These are phyloP conservation scores for Ascocoryne sarcoides DNA, from an alignment of 2,329 filamentous ascomycete genomes.

Conservation along the genomic window DNA sequence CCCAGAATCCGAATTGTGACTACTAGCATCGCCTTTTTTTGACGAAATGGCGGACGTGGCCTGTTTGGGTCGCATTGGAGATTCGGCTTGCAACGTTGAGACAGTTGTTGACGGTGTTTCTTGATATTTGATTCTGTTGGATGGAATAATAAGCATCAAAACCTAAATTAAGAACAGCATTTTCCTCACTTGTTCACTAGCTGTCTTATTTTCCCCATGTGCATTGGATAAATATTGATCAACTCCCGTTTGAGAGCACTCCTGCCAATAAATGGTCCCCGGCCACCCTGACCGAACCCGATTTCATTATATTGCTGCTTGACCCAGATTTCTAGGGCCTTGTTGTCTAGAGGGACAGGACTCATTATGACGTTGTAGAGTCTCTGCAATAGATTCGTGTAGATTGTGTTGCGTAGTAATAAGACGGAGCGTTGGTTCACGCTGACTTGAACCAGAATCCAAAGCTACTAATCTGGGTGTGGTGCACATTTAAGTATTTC, in stretches of 20 bases:
- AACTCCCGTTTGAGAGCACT: conserved; percentile 7
- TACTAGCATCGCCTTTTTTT: conserved; percentile 1
- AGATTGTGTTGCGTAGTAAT: too few species aligned
- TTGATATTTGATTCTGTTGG: conserved; percentile 8
- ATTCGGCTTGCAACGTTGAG: too few species aligned
- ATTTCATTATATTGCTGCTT: conserved; percentile 9
- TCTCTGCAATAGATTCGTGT: too few species aligned
- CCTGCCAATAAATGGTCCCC: conserved; percentile 11
- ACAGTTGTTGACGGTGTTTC: conserved; percentile 3
- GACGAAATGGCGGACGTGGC: too few species aligned
- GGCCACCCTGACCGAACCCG: conserved; percentile 7
- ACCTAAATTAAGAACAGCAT: background rate
- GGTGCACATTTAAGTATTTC: too few species aligned
- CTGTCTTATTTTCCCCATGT: conserved; percentile 6
- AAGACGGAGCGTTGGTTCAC: too few species aligned
- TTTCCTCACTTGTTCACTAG: conserved; percentile 8
- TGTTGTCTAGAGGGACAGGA: too few species aligned
- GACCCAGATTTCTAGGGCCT: conserved; percentile 10
- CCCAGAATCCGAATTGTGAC: conserved; percentile 8
- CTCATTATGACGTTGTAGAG: too few species aligned
- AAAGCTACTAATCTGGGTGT: too few species aligned
- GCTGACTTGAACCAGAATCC: too few species aligned
- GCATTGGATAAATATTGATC: conserved; percentile 8
- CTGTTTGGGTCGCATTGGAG: too few species aligned
- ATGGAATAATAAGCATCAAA: conserved; percentile 2